These are phyloP conservation scores for Mortierella polycephala DNA, from an alignment of 371 early-diverging fungal genomes.

Conservation along the genomic window DNA sequence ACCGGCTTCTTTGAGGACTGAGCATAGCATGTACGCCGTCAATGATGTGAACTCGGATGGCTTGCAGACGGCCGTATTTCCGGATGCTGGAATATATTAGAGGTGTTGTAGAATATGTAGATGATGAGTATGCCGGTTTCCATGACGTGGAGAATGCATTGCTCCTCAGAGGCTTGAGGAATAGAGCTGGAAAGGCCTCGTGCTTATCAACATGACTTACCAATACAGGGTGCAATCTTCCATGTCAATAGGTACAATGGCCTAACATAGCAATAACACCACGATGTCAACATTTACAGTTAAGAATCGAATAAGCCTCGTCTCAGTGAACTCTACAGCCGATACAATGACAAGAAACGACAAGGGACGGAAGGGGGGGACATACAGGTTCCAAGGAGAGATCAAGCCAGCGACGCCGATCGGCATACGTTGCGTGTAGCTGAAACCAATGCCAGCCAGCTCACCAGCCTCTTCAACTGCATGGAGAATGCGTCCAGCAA, in stretches of 20 bases:
- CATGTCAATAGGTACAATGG: constrained; percentile 79
- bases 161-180: too few species aligned
- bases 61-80: constrained; percentile 80
- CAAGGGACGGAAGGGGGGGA: not conserved
- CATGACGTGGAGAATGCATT: too few species aligned
- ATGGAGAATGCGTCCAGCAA: constrained; percentile 64
- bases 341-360: not conserved
- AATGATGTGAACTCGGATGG: constrained; percentile 80
- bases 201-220: constrained; percentile 27
- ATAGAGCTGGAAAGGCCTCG: not conserved
- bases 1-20: constrained; percentile 70
- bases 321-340: too few species aligned
- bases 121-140: too few species aligned
- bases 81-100: constrained; percentile 46
- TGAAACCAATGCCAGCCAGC: constrained; percentile 38
- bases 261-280: constrained; percentile 22
- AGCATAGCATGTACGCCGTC: constrained; percentile 72
- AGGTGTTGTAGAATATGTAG: not conserved
- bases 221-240: constrained; percentile 84
- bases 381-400: constrained; percentile 75
- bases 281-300: not conserved
- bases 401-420: constrained; percentile 79
- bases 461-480: constrained; percentile 51
- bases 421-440: constrained; percentile 65
- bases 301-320: too few species aligned